Percentiles rank a stretch among this genome's conserved stretches.
These are phyloP conservation scores for Chalaropsis ovoidea DNA, from an alignment of 2,329 filamentous ascomycete species.

Conservation along the genomic window DNA sequence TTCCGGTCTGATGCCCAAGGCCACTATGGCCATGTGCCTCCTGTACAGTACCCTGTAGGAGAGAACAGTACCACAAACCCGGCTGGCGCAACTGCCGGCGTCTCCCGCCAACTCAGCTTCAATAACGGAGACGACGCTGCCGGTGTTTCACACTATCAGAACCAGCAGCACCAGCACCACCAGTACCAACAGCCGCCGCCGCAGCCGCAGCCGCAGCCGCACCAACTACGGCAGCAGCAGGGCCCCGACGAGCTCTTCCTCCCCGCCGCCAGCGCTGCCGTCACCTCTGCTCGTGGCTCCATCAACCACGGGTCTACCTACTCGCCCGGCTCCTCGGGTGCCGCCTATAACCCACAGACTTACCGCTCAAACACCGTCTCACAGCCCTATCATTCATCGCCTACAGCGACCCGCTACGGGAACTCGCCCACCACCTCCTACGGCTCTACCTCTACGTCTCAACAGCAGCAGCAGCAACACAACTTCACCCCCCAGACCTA, in stretches of 20 bases:
- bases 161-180: slow-evolving; percentile 6
- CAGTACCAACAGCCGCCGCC: slow-evolving; percentile 34
- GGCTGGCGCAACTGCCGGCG: slow-evolving; percentile 25
- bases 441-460: slow-evolving; percentile 14
- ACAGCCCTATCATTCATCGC: slow-evolving; percentile 27
- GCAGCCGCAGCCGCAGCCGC: slow-evolving; percentile 29
- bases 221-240: slow-evolving; percentile 11
- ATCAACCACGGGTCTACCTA: slow-evolving; percentile 28
- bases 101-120: slow-evolving; percentile 56
- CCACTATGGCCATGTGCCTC: slow-evolving; percentile 56
- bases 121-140: slow-evolving; percentile 62
- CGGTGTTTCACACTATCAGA: slow-evolving; percentile 28
- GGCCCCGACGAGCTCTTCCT: slow-evolving; percentile 22
- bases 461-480: slow-evolving; percentile 28
- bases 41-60: slow-evolving; percentile 51
- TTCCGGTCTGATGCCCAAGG: slow-evolving; percentile 53
- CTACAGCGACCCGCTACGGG: slow-evolving; percentile 24
- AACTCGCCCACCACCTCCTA: slow-evolving; percentile 21
- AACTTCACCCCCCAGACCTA: slow-evolving; percentile 59
- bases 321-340: slow-evolving; percentile 4
- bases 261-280: slow-evolving; percentile 21
- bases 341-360: slow-evolving; percentile 21
- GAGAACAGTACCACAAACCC: slow-evolving; percentile 32
- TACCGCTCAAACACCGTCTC: slow-evolving; percentile 20
- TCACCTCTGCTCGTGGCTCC: slow-evolving; percentile 24